Percentiles rank a stretch among this genome's conserved stretches.
Evolutionary conservation across 2,329 filamentous ascomycete species (phyloP).

Genomic region (Colletotrichum euphorbiae): DNA sequence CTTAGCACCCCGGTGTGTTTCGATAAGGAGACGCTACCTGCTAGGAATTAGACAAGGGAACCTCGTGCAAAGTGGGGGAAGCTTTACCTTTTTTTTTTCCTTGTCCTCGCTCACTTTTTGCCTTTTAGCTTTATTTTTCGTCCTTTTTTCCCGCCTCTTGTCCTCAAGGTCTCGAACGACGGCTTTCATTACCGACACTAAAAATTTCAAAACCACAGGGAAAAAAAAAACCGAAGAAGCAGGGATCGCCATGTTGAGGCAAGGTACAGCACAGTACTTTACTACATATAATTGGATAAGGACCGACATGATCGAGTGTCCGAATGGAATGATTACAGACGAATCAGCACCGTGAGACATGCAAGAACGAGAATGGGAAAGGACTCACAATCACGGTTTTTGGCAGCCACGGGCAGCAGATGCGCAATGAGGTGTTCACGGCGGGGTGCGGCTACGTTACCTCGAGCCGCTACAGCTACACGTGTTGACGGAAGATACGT

Average conservation of each 20-base stretch:
- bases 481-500: slow-evolving; percentile 4
- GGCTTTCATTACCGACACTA: neutral
- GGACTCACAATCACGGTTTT: neutral
- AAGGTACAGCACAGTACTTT: too few species aligned
- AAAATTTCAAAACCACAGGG: neutral
- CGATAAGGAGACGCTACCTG: slow-evolving; percentile 12
- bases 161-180: neutral
- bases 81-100: neutral
- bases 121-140: neutral
- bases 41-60: slow-evolving; percentile 29
- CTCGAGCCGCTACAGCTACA: neutral
- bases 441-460: neutral
- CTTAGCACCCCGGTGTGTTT: slow-evolving; percentile 5
- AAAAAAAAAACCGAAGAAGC: neutral
- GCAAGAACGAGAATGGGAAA: neutral
- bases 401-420: too few species aligned
- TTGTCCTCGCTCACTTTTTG: neutral
- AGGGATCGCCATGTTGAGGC: too few species aligned
- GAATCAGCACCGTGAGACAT: slow-evolving; percentile 4
- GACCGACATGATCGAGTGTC: neutral
- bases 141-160: neutral
- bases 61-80: slow-evolving; percentile 35
- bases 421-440: neutral
- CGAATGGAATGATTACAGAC: too few species aligned
- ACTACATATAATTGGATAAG: too few species aligned